Conservation (phyloP, 2,329 filamentous ascomycete species). For the Esteya vermicola region DNA sequence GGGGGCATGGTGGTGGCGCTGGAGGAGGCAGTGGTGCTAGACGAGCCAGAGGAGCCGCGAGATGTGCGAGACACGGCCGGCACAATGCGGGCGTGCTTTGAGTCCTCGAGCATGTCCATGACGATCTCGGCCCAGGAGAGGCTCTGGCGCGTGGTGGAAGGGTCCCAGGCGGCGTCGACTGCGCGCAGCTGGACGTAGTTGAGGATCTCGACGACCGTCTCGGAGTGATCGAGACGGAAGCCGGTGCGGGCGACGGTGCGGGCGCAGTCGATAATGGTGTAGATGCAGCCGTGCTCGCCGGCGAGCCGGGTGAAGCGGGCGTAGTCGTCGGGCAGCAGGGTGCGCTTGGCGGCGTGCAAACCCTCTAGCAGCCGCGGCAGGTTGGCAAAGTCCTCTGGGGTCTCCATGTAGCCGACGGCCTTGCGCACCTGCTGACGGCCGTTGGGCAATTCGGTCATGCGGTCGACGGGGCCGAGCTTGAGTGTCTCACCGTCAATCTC, state of each 20-base stretch:
- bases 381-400: conserved; percentile 35
- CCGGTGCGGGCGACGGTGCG: conserved; percentile 31
- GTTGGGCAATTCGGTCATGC: conserved; percentile 25
- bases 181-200: conserved; percentile 27
- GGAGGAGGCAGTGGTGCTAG: conserved; percentile 1
- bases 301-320: conserved; percentile 26
- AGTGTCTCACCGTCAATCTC: conserved; percentile 42
- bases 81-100: conserved; percentile 19
- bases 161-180: conserved; percentile 19
- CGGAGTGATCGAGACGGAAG: conserved; percentile 25
- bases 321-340: conserved; percentile 19
- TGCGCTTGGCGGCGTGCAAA: conserved; percentile 24
- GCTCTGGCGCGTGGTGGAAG: conserved; percentile 23
- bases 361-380: conserved; percentile 37
- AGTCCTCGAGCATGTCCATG: conserved; percentile 32
- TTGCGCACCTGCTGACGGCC: conserved; percentile 22
- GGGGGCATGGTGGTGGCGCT: conserved; percentile 2
- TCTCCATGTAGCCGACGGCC: conserved; percentile 31
- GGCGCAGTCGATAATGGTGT: conserved; percentile 34
- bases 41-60: too few relatives aligned
- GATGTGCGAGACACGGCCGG: conserved; percentile 5
- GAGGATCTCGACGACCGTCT: conserved; percentile 26
- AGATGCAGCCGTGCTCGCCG: conserved; percentile 24
- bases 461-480: conserved; percentile 33
- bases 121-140: conserved; percentile 31